Conservation (phyloP, 495 filamentous ascomycete species). For the Staphylotrichum tortipilum region DNA sequence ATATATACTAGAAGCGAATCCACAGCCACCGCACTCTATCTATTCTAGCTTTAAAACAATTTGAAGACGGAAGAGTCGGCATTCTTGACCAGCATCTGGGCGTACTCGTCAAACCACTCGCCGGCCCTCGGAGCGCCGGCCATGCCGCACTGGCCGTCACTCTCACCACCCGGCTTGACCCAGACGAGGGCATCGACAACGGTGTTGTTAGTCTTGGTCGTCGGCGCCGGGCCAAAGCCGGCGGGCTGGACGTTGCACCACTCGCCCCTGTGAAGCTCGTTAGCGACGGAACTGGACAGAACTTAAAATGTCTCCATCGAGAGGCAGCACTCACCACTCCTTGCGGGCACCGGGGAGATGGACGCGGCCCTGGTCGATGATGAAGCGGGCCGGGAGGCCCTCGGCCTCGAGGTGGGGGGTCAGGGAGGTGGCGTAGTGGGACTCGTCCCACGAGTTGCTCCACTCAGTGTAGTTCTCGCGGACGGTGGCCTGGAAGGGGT, state of each 20-base stretch:
- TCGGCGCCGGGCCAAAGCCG: constrained; percentile 58
- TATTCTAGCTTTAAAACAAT: too few species aligned
- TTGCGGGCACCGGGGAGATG: constrained; percentile 50
- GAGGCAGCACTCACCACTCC: constrained; percentile 38
- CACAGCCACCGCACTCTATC: too few species aligned
- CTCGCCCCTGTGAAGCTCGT: constrained; percentile 42
- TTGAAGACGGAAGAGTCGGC: constrained; percentile 40
- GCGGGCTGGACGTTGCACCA: constrained; percentile 69
- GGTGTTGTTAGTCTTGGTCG: constrained; percentile 50
- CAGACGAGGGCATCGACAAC: constrained; percentile 67
- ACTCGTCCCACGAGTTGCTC: constrained; percentile 51
- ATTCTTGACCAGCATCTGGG: constrained; percentile 55
- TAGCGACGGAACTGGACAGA: not conserved
- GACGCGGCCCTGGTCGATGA: constrained; percentile 39
- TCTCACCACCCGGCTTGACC: constrained; percentile 72
- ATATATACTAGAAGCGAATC: too few species aligned
- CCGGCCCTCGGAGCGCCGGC: constrained; percentile 57
- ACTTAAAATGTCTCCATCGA: too few species aligned
- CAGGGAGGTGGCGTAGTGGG: constrained; percentile 55
- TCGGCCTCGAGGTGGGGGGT: constrained; percentile 46
- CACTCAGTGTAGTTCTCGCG: constrained; percentile 35
- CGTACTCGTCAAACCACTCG: constrained; percentile 64
- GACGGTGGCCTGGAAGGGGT: constrained; percentile 40
- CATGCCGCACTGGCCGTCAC: constrained; percentile 60
- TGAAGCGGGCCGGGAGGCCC: constrained; percentile 61